These are phyloP conservation scores for Podospora tetraspora DNA, from an alignment of 495 filamentous ascomycete genomes.

Conservation along the genomic window DNA sequence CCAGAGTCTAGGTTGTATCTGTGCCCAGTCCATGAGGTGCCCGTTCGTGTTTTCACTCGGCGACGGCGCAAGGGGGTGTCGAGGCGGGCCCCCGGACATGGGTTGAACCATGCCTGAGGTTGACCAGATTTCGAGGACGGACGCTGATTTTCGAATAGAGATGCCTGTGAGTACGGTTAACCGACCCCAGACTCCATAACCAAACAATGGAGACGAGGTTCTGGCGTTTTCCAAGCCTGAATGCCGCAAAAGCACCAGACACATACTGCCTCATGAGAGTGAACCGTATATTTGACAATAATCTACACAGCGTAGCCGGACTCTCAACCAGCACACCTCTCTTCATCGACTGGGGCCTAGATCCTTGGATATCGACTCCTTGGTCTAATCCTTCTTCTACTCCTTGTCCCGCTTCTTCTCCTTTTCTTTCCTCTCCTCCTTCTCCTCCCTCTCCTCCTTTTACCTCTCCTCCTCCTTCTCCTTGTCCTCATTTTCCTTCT, in stretches of 20 bases:
- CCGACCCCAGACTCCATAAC: neutral
- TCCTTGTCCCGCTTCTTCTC: neutral
- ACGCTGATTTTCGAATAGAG: neutral
- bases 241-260: too few relatives aligned
- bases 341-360: neutral
- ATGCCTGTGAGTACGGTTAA: neutral
- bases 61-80: neutral
- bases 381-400: neutral
- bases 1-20: neutral
- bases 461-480: neutral
- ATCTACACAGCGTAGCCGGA: conserved; percentile 2
- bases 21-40: neutral
- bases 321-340: neutral
- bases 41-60: neutral
- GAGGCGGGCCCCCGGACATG: neutral
- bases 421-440: neutral
- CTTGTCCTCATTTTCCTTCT: neutral
- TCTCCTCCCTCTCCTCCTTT: neutral
- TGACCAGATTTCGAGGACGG: neutral
- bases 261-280: neutral
- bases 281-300: conserved; percentile 7
- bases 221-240: neutral
- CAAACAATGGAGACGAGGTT: neutral
- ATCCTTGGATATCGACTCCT: neutral
- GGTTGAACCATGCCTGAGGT: neutral